A percentile compares a stretch with the other conserved stretches of the same genome.
phyloP scores from a whole-genome alignment of 164 flowering plant species.

The Amborella trichopoda region DNA sequence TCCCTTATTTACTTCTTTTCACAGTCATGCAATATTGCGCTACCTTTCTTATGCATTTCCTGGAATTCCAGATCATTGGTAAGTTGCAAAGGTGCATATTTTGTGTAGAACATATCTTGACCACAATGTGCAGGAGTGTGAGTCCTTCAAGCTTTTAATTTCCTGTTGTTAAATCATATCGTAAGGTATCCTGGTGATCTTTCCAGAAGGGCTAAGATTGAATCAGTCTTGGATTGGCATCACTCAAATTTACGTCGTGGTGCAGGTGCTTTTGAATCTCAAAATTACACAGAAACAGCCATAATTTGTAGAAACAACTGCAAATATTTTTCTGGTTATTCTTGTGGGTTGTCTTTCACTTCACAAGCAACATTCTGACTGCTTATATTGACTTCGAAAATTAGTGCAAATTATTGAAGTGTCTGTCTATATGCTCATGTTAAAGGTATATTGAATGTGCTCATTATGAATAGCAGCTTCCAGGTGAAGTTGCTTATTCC shows the following conservation, averaged over 20 bases:
- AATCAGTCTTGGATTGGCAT: constrained; percentile 93
- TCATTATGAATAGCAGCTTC: too few relatives aligned
- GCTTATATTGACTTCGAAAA: too few relatives aligned
- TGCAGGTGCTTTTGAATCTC: constrained; percentile 51
- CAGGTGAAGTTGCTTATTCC: too few relatives aligned
- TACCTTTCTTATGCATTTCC: constrained; percentile 80
- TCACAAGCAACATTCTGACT: too few relatives aligned
- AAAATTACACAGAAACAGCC: neutral
- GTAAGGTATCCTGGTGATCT: constrained; percentile 83
- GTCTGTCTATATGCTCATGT: too few relatives aligned
- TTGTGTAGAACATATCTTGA: neutral
- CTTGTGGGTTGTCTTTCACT: too few relatives aligned
- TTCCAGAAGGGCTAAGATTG: constrained; percentile 58
- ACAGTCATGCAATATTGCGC: constrained; percentile 85
- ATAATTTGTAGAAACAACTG: too few relatives aligned
- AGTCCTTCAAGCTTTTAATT: neutral
- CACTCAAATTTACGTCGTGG: constrained; percentile 74
- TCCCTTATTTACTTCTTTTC: constrained; percentile 5
- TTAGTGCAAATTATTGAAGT: too few relatives aligned
- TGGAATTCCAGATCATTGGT: constrained; percentile 87
- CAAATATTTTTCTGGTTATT: too few relatives aligned
- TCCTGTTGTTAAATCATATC: neutral
- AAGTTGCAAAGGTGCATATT: constrained; percentile 11
- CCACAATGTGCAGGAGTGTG: neutral
- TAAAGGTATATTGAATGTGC: too few relatives aligned